Conservation (phyloP, 2,329 filamentous ascomycete genomes). For the Ceratocystis cacaofunesta region DNA sequence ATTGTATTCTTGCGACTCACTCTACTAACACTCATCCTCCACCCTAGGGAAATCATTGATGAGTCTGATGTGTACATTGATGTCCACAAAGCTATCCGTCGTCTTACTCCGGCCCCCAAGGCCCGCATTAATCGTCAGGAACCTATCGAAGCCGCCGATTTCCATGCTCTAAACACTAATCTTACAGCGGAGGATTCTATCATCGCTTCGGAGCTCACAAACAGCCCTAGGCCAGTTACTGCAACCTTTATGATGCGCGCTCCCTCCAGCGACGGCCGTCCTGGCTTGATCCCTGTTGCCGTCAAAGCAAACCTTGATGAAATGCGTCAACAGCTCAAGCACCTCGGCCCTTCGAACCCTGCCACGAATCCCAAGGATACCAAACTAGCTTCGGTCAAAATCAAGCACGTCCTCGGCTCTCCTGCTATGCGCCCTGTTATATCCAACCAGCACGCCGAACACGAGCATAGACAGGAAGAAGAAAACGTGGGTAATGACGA, state of each 20-base stretch:
- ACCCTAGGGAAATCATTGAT: conserved; percentile 78
- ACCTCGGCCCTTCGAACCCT: conserved; percentile 52
- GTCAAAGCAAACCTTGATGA: conserved; percentile 47
- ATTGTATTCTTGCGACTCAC: too few species aligned
- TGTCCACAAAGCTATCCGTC: conserved; percentile 92
- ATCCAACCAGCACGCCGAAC: not conserved
- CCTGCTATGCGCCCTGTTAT: conserved; percentile 16
- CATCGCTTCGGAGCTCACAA: conserved; percentile 2
- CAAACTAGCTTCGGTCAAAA: conserved; percentile 48
- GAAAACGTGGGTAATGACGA: conserved; percentile 19
- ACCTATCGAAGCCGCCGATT: conserved; percentile 22
- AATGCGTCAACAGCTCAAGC: conserved; percentile 47
- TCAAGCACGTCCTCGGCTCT: conserved; percentile 35
- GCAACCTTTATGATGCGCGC: conserved; percentile 47
- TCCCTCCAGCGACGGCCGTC: conserved; percentile 37
- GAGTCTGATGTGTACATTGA: conserved; percentile 98
- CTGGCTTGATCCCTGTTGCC: conserved; percentile 34
- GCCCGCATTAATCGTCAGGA: conserved; percentile 38
- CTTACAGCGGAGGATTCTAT: not conserved
- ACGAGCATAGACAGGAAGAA: conserved; percentile 16
- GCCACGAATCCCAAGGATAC: conserved; percentile 50
- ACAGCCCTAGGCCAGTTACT: conserved; percentile 27
- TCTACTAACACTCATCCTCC: conserved; percentile 19
- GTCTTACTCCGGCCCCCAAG: conserved; percentile 71
- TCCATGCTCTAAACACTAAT: not conserved